Evolutionary conservation across 73 alveolate genomes (phyloP), one percentile per base, ranked within the genome.

Genomic region (Paramecium sexaurelia): DNA sequence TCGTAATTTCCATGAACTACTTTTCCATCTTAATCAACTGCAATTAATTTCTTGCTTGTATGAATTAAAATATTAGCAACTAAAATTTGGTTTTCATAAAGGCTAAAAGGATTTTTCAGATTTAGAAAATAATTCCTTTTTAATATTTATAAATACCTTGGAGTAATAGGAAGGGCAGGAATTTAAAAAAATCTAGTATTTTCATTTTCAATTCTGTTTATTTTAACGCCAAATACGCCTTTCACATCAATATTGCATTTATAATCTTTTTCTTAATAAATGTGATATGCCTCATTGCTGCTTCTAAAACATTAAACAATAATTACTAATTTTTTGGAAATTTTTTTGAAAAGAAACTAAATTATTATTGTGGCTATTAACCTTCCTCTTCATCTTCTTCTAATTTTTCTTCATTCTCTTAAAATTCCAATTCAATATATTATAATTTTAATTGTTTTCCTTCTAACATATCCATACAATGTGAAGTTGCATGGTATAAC

Each of bases 161-260:
- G 73, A 11, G 90, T 45, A 7, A 20, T 11, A 7, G 32, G 43
- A 2, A 78, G 22, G 15, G 69, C 27, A 24, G 71, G 71, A 17
- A 78, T 37, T 45, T 78, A 20, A 29, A 41, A 8, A 40, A 41
- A 45, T 24, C 29, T 19, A 29, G 43, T 22, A 40, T 78, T 45
- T 41, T 22, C 55, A 78, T 78, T 78, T 43, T 78, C 90, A 22
- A 3, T 22, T 78, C 90, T 78, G 32, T 41, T 41, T 13, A 78
- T 78, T 40, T 39, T 78, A 8, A 43, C 61, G 9, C 90, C 90
- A 78, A 78, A 78, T 1, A 78, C 27, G 3, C 90, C 90, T 45
- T 22, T 39, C 5, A 78, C 75, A 78, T 78, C 90, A 15, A 78
- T 15, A 78, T 78, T 78, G 2, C 43, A 78, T 78, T 24, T 41